Evolutionary conservation across 768 basidiomycete genomes (phyloP).

Genomic region (Paxillus rubicundulus): DNA sequence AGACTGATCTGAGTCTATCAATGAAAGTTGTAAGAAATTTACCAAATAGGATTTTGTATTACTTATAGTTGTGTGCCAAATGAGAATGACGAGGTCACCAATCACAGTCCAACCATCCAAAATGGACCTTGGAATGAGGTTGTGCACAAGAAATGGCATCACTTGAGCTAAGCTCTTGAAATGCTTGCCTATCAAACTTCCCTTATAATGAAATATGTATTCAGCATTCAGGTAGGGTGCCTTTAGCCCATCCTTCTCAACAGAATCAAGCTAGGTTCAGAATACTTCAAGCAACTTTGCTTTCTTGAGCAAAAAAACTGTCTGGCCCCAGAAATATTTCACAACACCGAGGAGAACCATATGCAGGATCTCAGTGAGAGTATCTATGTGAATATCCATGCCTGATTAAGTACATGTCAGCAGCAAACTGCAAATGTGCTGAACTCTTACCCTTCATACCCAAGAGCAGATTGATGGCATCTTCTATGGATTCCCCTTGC

Average conservation of each 20-base stretch:
- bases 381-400: constrained; percentile 30
- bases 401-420: constrained; percentile 5
- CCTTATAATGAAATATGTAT: too few species aligned
- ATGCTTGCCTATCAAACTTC: too few species aligned
- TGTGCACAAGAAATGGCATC: constrained; percentile 31
- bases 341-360: constrained; percentile 33
- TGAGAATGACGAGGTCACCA: too few species aligned
- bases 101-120: too few species aligned
- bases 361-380: constrained; percentile 34
- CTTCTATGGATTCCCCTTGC: too few species aligned
- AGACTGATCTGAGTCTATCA: too few species aligned
- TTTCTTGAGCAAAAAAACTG: constrained; percentile 19
- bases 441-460: too few species aligned
- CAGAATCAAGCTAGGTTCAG: constrained; percentile 24
- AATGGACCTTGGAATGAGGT: constrained; percentile 24
- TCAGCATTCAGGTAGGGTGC: constrained; percentile 24
- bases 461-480: too few species aligned
- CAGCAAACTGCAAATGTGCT: too few species aligned
- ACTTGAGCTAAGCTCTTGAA: constrained; percentile 33
- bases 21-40: too few species aligned
- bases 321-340: constrained; percentile 34
- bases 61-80: too few species aligned
- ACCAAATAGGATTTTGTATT: too few species aligned
- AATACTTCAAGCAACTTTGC: constrained; percentile 17
- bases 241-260: constrained; percentile 22